Base-by-base conservation (phyloP, 805 yeast genomes). In the Hanseniaspora guilliermondii region DNA sequence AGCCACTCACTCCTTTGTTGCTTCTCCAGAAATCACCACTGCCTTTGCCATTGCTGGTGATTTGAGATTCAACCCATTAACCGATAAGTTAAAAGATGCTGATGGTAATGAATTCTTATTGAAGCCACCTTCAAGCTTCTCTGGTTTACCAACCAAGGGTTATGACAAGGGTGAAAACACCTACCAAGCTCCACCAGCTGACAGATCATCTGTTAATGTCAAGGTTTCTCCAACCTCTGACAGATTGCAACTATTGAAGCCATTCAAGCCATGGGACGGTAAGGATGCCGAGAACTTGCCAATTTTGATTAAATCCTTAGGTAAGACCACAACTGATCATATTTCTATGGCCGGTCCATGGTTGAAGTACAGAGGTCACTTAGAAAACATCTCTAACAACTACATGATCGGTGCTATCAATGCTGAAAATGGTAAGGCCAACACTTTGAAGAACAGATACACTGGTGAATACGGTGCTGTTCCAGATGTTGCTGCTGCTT, bases 301-400 rank as follows among this genome's bases (percentile, higher is more conserved):
- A 73, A 91, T 91, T 65, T 82, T 91, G 75, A 87, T 91, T 75
- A 91, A 93, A 78, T 86, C 96, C 63, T 76, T 83, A 60, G 97
- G 97, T 76, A 91, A 91, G 81, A 89, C 97, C 72, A 91, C 98
- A 66, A 91, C 98, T 65, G 98, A 91, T 77, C 98, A 91, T 77
- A 91, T 91, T 68, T 91, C 97, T 67, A 89, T 87, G 95, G 98
- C 98, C 69, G 98, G 98, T 76, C 97, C 97, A 70, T 91, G 98
- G 98, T 85, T 91, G 80, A 91, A 91, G 78, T 91, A 91, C 91
- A 87, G 97, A 80, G 98, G 98, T 75, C 98, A 91, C 78, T 80
- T 91, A 77, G 91, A 88, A 78, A 91, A 91, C 83, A 93, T 91
- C 70, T 88, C 97, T 63, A 88, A 91, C 82, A 91, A 93, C 80